phyloP scores from a whole-genome alignment of 495 filamentous ascomycete species.

The Neurospora sp. region DNA sequence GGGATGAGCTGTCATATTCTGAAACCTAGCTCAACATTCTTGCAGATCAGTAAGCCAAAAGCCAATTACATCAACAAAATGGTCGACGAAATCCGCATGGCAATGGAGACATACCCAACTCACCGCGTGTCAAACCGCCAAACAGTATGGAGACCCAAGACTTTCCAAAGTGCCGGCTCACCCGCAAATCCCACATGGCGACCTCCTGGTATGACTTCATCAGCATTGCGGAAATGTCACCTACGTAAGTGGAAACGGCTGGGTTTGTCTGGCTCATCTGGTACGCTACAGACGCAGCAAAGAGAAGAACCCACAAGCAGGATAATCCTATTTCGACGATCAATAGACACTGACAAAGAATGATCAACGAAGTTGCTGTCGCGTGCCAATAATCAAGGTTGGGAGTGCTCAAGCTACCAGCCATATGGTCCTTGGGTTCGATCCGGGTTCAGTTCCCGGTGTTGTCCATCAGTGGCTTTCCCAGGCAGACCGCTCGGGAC shows the following conservation, averaged over 20 bases:
- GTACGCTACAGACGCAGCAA: too few relatives aligned
- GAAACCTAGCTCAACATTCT: neutral
- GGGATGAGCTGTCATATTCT: neutral
- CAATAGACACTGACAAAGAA: neutral
- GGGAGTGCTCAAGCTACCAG: neutral
- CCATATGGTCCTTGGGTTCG: neutral
- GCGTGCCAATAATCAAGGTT: neutral
- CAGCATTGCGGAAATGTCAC: neutral
- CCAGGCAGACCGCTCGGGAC: neutral
- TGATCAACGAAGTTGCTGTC: neutral
- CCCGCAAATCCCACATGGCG: neutral
- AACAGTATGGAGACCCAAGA: neutral
- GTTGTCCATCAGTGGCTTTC: neutral
- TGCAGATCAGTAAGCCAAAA: neutral
- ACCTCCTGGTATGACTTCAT: neutral
- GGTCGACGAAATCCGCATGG: neutral
- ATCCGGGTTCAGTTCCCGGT: neutral
- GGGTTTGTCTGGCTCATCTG: neutral
- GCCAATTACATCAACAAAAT: neutral
- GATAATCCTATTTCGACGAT: neutral
- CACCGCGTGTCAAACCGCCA: neutral
- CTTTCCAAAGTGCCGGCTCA: neutral
- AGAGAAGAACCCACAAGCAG: neutral
- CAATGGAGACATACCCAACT: neutral
- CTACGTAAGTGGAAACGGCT: neutral